These are phyloP conservation scores for Rhodomyrtus psidioides DNA, from an alignment of 441 rosid species.

Conservation along the genomic window DNA sequence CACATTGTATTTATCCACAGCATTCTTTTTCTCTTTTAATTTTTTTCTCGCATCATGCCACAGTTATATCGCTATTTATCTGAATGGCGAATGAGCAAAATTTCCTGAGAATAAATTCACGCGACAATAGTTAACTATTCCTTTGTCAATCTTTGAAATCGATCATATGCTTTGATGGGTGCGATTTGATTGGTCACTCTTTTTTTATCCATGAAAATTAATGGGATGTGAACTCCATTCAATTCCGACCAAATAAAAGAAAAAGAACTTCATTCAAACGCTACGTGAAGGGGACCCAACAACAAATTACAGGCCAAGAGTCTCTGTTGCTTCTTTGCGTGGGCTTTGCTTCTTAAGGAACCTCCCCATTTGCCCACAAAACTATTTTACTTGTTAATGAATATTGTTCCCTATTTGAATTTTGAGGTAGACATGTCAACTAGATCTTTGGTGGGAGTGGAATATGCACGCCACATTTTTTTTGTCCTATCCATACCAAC, in stretches of 20 bases:
- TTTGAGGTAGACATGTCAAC: background rate
- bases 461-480: background rate
- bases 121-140: background rate
- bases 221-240: background rate
- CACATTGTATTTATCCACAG: rapidly evolving
- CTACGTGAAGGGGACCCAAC: background rate
- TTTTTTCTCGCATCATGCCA: rapidly evolving
- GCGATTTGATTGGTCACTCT: background rate
- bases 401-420: background rate
- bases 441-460: background rate
- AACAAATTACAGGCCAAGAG: background rate
- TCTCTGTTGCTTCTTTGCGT: background rate
- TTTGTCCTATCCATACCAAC: too few relatives aligned
- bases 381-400: background rate
- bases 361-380: background rate
- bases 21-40: background rate
- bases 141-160: background rate
- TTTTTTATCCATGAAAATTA: background rate
- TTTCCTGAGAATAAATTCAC: background rate
- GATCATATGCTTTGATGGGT: background rate
- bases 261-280: background rate
- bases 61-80: rapidly evolving
- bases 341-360: background rate
- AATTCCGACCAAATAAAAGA: too few relatives aligned
- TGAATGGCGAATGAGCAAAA: background rate